Conservation (phyloP, 2,329 filamentous ascomycete species). For the Diaporthe aspalathi region DNA sequence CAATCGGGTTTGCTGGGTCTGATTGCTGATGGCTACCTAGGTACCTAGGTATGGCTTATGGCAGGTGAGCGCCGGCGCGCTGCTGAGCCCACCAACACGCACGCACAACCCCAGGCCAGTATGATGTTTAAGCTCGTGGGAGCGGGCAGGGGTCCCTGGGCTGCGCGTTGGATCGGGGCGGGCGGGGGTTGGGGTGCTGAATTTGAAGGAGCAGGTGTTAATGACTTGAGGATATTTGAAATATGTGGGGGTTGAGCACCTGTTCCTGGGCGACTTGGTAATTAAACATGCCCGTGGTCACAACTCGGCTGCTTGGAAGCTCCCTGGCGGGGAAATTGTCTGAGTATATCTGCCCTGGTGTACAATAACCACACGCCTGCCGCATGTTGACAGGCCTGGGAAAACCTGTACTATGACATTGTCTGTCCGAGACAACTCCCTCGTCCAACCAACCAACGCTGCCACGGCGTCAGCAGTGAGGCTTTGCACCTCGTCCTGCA, state of each 20-base stretch:
- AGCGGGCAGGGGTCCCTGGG: constrained; percentile 2
- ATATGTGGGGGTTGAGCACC: too few relatives aligned
- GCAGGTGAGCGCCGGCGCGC: constrained; percentile 4
- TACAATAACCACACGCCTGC: too few relatives aligned
- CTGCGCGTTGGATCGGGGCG: not conserved
- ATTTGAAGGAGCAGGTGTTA: too few relatives aligned
- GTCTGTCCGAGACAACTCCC: too few relatives aligned
- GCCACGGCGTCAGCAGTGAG: constrained; percentile 20
- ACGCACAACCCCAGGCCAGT: constrained; percentile 9
- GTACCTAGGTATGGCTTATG: too few relatives aligned
- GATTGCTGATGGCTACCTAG: constrained; percentile 24
- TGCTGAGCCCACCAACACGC: constrained; percentile 17
- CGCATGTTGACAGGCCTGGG: too few relatives aligned
- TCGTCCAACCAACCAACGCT: too few relatives aligned
- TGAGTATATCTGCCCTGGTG: not conserved
- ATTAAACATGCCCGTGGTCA: too few relatives aligned
- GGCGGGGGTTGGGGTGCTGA: constrained; percentile 9
- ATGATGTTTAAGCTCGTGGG: constrained; percentile 24
- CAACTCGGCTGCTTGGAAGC: constrained; percentile 4
- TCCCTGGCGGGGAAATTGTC: not conserved
- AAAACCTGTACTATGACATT: too few relatives aligned
- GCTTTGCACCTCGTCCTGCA: constrained; percentile 5
- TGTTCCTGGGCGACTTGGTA: too few relatives aligned
- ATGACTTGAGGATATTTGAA: too few relatives aligned
- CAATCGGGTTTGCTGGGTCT: not conserved